Base-by-base conservation (phyloP, 1,284 basidiomycete species). In the Heliocybe sulcata region DNA sequence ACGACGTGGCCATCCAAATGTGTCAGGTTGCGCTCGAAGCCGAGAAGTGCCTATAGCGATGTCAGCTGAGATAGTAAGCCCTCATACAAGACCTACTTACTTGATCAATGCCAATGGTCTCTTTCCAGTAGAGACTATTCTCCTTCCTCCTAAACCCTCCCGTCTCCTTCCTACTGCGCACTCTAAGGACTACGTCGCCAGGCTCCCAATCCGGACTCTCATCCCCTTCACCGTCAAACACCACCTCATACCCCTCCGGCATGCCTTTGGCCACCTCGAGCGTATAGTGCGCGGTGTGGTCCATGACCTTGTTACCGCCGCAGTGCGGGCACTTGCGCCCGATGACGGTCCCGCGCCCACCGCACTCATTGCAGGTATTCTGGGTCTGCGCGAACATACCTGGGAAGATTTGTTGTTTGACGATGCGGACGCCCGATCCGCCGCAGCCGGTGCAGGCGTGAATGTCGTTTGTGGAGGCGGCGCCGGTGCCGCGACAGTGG, bases 321-420 rank as follows among this genome's bases (percentile, higher is more conserved):
- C 94, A 98, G 61, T 89, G 85, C 1, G 90, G 82, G 64, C 95
- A 98, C 55, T 76, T 74, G 59, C 81, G 81, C 58, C 79, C 82
- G 64, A 97, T 90, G 50, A 85, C 74, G 59, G 81, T 85, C 10
- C 94, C 93, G 55, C 87, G 83, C 3, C 95, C 94, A 51, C 79
- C 77, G 65, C 94, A 98, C 47, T 90, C 84, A 58, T 82, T 82
- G 68, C 91, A 92, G 31, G 84, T 81, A 56, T 80, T 70, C 72
- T 94, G 87, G 57, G 86, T 81, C 72, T 94, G 86, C 0, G 87
- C 90, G 64, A 88, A 90, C 93, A 96, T 95, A 22, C 93, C 93
- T 1, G 94, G 93, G 77, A 95, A 94, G 60, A 98, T 90, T 75
- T 94, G 94, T 67, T 96, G 93, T 55, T 92, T 87, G 55, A 87